Evolutionary conservation across 192 early-diverging fungal species (phyloP).

Genomic region (Polychytrium aggregatum): DNA sequence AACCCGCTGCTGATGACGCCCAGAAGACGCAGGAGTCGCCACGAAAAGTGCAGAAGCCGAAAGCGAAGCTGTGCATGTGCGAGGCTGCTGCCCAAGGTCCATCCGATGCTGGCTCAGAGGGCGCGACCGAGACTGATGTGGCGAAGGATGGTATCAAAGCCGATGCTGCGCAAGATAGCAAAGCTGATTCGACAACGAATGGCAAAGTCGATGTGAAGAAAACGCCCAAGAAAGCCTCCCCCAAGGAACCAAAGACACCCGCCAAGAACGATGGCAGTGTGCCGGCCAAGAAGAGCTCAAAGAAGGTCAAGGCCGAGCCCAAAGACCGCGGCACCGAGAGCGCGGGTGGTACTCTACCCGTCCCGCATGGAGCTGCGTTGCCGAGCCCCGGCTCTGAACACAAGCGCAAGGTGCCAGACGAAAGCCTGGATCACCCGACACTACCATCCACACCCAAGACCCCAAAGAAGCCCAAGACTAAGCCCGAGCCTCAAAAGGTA

Average conservation of each 20-base stretch:
- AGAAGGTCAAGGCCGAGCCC: too few species aligned
- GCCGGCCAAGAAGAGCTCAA: too few species aligned
- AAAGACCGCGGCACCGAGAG: too few species aligned
- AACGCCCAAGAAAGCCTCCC: too few species aligned
- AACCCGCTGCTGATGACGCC: background rate
- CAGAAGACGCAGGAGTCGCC: background rate
- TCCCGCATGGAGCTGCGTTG: too few species aligned
- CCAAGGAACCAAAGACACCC: too few species aligned
- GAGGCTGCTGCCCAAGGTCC: background rate
- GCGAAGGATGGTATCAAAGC: background rate
- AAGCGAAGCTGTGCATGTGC: background rate
- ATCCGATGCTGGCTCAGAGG: background rate
- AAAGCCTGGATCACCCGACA: background rate
- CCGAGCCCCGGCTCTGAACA: background rate
- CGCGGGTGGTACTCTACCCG: too few species aligned
- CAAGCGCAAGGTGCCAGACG: background rate
- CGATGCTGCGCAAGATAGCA: too few species aligned
- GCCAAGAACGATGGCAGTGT: too few species aligned
- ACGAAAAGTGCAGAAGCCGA: conserved; percentile 2
- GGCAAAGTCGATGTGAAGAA: too few species aligned
- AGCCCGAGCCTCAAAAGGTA: too few species aligned
- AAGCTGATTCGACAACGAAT: too few species aligned
- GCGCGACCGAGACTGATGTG: background rate
- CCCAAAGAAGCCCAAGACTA: background rate
- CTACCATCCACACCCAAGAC: background rate